A percentile compares a stretch with the other conserved stretches of the same genome.
phyloP scores from a whole-genome alignment of 2,329 filamentous ascomycete genomes.

The Penicillium nordicum region DNA sequence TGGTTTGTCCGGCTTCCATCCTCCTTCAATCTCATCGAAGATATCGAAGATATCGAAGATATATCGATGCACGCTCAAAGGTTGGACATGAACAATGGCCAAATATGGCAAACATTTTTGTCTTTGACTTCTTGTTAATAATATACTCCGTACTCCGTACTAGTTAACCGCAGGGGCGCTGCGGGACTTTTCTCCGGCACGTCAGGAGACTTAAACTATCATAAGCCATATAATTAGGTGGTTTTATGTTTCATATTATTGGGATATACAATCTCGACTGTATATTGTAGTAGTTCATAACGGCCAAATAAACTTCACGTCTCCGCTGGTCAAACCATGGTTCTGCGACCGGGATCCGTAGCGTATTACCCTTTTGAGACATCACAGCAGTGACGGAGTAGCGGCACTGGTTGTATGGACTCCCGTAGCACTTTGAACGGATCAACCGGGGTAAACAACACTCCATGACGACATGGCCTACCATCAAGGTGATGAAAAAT shows the following conservation, averaged over 20 bases:
- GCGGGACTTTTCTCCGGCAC: too few relatives aligned
- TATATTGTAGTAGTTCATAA: neutral
- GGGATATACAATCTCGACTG: neutral
- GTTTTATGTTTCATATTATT: neutral
- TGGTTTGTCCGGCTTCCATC: neutral
- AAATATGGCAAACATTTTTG: neutral
- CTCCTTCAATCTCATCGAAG: neutral
- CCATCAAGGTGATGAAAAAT: neutral
- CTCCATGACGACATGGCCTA: slow-evolving; percentile 13
- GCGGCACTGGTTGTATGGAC: neutral
- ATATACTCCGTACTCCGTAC: neutral
- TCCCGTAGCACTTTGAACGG: neutral
- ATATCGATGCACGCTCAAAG: neutral
- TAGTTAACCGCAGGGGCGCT: neutral
- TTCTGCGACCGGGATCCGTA: neutral
- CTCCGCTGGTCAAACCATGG: neutral
- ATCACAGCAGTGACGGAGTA: neutral
- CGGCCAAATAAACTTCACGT: neutral
- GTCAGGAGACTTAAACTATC: too few relatives aligned
- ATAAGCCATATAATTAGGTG: too few relatives aligned
- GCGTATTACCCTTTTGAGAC: neutral
- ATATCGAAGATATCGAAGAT: neutral
- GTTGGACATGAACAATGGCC: neutral
- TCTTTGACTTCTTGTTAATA: too few relatives aligned
- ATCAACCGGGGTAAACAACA: slow-evolving; percentile 8